Conservation (phyloP, 345 rosid species). For the Murraya paniculata region DNA sequence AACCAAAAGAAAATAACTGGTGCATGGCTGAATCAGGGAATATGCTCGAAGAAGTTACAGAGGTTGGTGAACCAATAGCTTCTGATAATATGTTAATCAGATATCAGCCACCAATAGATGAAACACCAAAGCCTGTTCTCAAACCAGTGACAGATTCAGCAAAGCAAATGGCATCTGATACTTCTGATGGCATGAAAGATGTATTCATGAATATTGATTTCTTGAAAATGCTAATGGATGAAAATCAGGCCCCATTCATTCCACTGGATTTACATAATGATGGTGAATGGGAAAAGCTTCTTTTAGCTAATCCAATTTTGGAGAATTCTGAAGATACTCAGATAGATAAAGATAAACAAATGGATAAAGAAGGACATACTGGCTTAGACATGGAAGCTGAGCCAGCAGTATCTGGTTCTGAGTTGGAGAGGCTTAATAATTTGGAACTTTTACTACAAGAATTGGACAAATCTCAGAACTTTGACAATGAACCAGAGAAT, state of each 20-base stretch:
- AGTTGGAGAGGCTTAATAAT: slow-evolving; percentile 26
- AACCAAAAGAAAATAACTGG: slow-evolving; percentile 68
- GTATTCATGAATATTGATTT: slow-evolving; percentile 59
- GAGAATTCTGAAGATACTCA: slow-evolving; percentile 33
- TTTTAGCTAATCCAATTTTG: slow-evolving; percentile 43
- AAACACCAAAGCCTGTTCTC: slow-evolving; percentile 32
- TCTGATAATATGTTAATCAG: slow-evolving; percentile 62
- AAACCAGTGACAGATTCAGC: slow-evolving; percentile 18
- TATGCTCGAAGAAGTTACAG: slow-evolving; percentile 49
- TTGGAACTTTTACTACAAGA: slow-evolving; percentile 45
- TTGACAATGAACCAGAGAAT: slow-evolving; percentile 40
- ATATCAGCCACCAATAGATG: slow-evolving; percentile 58
- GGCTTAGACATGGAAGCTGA: slow-evolving; percentile 33
- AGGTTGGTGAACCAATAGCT: slow-evolving; percentile 36
- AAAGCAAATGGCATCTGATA: slow-evolving; percentile 27
- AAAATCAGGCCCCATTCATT: slow-evolving; percentile 52
- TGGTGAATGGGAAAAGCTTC: slow-evolving; percentile 75
- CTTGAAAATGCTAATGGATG: slow-evolving; percentile 66
- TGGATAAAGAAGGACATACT: slow-evolving; percentile 29
- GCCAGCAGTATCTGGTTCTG: slow-evolving; percentile 27
- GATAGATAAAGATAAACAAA: slow-evolving; percentile 28
- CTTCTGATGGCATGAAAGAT: slow-evolving; percentile 49
- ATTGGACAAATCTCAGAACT: slow-evolving; percentile 42
- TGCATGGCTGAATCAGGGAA: slow-evolving; percentile 56
- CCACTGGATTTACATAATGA: slow-evolving; percentile 70